Conservation (phyloP, 768 basidiomycete genomes). For the Suillus brevipes region DNA sequence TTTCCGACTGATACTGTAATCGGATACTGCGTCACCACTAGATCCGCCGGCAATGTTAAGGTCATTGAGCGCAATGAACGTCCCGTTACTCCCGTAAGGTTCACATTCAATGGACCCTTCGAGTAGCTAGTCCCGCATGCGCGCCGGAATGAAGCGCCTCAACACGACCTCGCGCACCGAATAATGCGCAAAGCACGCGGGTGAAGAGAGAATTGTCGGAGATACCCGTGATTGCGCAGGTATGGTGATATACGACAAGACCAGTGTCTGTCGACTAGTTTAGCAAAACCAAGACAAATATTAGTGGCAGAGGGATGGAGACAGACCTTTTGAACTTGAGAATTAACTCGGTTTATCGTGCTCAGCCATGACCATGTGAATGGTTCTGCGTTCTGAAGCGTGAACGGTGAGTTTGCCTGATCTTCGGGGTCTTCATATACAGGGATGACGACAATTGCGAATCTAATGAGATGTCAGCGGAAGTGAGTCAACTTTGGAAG, state of each 20-base stretch:
- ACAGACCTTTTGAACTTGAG: neutral
- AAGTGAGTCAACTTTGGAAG: conserved; percentile 1
- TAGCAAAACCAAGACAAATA: neutral
- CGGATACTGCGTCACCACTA: neutral
- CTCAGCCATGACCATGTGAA: conserved; percentile 69
- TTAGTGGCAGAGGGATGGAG: neutral
- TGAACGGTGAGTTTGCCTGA: conserved; percentile 59
- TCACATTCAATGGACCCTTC: neutral
- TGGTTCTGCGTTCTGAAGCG: conserved; percentile 64
- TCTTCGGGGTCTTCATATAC: conserved; percentile 85
- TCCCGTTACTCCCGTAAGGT: neutral
- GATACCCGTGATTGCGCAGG: conserved; percentile 68
- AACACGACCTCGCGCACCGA: conserved; percentile 83
- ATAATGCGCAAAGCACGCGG: conserved; percentile 75
- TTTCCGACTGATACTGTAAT: neutral
- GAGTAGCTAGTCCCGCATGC: conserved; percentile 77
- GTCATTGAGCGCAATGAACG: neutral
- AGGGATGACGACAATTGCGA: conserved; percentile 88
- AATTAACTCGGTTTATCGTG: conserved; percentile 35
- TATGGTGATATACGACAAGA: conserved; percentile 90
- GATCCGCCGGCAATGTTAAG: neutral
- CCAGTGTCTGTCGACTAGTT: conserved; percentile 63
- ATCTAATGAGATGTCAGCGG: conserved; percentile 46
- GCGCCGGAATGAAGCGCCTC: conserved; percentile 84
- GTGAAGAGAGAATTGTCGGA: conserved; percentile 55